Percentiles rank a stretch among this genome's conserved stretches.
Evolutionary conservation across 2,329 filamentous ascomycete genomes (phyloP).

Genomic region (Colletotrichum lupini): DNA sequence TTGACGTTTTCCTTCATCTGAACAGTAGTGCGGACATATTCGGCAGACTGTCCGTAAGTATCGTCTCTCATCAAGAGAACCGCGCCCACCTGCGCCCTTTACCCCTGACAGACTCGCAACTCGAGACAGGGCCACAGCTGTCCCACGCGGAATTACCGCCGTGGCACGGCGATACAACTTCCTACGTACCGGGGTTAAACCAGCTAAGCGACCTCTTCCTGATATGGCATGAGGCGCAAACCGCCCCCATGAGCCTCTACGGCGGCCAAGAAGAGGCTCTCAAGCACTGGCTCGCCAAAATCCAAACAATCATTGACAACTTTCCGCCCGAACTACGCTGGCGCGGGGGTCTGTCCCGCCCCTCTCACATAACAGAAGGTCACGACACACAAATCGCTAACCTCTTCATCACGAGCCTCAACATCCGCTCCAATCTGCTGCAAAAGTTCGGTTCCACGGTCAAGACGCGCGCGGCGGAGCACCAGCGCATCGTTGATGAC

Average conservation of each 20-base stretch:
- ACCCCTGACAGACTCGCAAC: slow-evolving; percentile 43
- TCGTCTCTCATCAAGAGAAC: slow-evolving; percentile 41
- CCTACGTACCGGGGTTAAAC: slow-evolving; percentile 48
- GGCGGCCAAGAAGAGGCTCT: slow-evolving; percentile 32
- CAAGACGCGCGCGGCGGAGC: slow-evolving; percentile 36
- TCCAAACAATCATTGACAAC: slow-evolving; percentile 45
- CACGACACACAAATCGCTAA: slow-evolving; percentile 51
- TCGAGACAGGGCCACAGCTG: slow-evolving; percentile 39
- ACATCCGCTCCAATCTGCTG: slow-evolving; percentile 49
- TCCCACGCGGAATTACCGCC: slow-evolving; percentile 19
- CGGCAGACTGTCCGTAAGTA: slow-evolving; percentile 41
- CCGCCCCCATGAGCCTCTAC: slow-evolving; percentile 16
- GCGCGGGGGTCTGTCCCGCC: slow-evolving; percentile 48
- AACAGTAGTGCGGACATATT: slow-evolving; percentile 44
- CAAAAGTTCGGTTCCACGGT: slow-evolving; percentile 42
- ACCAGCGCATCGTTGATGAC: slow-evolving; percentile 48
- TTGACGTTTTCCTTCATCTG: slow-evolving; percentile 38
- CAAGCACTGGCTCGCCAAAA: slow-evolving; percentile 30
- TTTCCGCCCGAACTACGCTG: slow-evolving; percentile 48
- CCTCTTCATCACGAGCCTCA: slow-evolving; percentile 49
- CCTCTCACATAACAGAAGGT: slow-evolving; percentile 42
- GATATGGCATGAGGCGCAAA: slow-evolving; percentile 46
- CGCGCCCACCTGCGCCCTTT: slow-evolving; percentile 40
- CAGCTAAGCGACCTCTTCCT: slow-evolving; percentile 46
- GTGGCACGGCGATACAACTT: slow-evolving; percentile 47